These are phyloP conservation scores for Fusarium drepaniforme DNA, from an alignment of 2,329 filamentous ascomycete genomes.

Conservation along the genomic window DNA sequence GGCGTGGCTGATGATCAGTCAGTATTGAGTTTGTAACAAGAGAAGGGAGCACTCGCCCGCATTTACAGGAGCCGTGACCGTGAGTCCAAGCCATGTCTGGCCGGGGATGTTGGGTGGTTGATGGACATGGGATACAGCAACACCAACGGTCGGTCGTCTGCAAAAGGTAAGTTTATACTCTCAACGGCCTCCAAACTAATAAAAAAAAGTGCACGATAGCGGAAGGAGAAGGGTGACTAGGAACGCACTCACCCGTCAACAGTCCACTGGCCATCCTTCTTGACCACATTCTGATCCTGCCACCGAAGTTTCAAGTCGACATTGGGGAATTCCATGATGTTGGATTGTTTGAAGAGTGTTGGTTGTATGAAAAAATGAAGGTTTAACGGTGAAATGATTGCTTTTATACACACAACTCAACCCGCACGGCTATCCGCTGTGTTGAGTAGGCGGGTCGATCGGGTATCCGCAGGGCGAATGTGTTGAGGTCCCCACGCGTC, in stretches of 20 bases:
- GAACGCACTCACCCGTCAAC: conserved; percentile 23
- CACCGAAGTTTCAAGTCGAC: conserved; percentile 30
- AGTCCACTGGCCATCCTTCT: conserved; percentile 30
- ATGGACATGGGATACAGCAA: conserved; percentile 13
- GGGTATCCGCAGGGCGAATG: not conserved
- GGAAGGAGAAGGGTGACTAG: not conserved
- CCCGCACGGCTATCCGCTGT: not conserved
- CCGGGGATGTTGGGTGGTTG: conserved; percentile 21
- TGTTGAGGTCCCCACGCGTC: not conserved
- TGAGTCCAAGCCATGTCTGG: conserved; percentile 22
- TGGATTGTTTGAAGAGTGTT: not conserved
- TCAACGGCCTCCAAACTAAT: not conserved
- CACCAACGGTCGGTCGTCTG: conserved; percentile 24
- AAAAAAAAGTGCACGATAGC: not conserved
- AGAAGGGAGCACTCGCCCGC: not conserved
- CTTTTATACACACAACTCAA: not conserved
- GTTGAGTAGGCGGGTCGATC: not conserved
- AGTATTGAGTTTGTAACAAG: not conserved
- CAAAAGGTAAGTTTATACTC: not conserved
- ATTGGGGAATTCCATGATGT: conserved; percentile 16
- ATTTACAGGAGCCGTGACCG: conserved; percentile 21
- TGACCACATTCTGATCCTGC: conserved; percentile 32
- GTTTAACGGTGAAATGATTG: not conserved
- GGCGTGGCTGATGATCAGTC: conserved; percentile 10
- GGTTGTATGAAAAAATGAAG: not conserved